Conservation (phyloP, 805 yeast genomes). For the Metschnikowia drakensbergensis region DNA sequence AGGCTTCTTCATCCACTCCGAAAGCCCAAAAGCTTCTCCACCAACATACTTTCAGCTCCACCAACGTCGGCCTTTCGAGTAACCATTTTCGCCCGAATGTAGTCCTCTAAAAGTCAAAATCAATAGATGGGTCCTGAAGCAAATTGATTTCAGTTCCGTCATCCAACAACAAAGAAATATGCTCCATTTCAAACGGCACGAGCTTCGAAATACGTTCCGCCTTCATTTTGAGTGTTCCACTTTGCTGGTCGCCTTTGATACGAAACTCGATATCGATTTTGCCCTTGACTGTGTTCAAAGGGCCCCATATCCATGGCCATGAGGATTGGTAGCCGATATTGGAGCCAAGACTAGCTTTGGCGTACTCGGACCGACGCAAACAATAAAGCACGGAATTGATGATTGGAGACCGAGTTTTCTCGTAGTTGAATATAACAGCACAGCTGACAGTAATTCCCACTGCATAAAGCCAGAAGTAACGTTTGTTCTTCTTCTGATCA, state of each 20-base stretch:
- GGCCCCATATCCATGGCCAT: slow-evolving; percentile 89
- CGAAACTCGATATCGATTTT: slow-evolving; percentile 67
- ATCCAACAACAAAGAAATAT: slow-evolving; percentile 27
- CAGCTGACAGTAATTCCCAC: slow-evolving; percentile 38
- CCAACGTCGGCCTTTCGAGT: too few species aligned
- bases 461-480: slow-evolving; percentile 48
- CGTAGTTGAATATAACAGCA: slow-evolving; percentile 80
- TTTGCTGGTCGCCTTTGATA: slow-evolving; percentile 61
- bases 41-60: too few species aligned
- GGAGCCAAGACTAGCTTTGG: slow-evolving; percentile 63
- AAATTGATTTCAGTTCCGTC: slow-evolving; percentile 26
- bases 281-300: slow-evolving; percentile 79
- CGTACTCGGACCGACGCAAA: slow-evolving; percentile 67
- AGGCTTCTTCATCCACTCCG: too few species aligned
- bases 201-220: slow-evolving; percentile 65
- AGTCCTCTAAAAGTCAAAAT: slow-evolving; percentile 23
- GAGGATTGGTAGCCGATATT: slow-evolving; percentile 69
- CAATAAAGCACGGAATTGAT: slow-evolving; percentile 83
- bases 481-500: slow-evolving; percentile 48
- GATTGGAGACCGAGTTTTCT: slow-evolving; percentile 85
- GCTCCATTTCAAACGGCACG: slow-evolving; percentile 41
- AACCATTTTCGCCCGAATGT: too few species aligned
- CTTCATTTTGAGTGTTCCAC: slow-evolving; percentile 55
- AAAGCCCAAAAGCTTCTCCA: too few species aligned
- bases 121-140: slow-evolving; percentile 26